Conservation (phyloP, 495 filamentous ascomycete genomes). For the Penicillium bialowiezense region DNA sequence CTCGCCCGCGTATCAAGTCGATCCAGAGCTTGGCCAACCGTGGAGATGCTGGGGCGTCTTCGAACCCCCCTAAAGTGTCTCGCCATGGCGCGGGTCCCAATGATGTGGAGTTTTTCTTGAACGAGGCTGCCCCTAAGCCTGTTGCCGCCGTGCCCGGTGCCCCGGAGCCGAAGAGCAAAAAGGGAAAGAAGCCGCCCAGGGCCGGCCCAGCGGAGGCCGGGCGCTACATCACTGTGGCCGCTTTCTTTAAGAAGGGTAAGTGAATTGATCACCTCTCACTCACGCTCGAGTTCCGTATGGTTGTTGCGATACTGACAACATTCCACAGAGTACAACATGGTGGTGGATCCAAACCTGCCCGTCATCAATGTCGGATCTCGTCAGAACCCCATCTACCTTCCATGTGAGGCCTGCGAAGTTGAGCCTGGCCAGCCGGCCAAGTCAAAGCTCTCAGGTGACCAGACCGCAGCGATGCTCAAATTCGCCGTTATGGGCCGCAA, state of each 20-base stretch:
- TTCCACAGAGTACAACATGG: constrained; percentile 42
- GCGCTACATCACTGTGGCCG: constrained; percentile 46
- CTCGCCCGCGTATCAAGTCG: constrained; percentile 35
- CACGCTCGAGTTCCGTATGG: background rate
- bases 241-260: constrained; percentile 51
- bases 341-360: constrained; percentile 43
- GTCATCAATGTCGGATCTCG: constrained; percentile 68
- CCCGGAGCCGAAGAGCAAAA: constrained; percentile 26
- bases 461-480: constrained; percentile 61
- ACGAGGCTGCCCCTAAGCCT: constrained; percentile 15
- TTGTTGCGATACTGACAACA: background rate
- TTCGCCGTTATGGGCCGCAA: constrained; percentile 60
- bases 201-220: constrained; percentile 33
- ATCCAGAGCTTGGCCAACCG: constrained; percentile 45
- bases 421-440: constrained; percentile 63
- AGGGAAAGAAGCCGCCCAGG: constrained; percentile 30
- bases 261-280: background rate
- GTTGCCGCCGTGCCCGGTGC: background rate
- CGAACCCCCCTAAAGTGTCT: constrained; percentile 31
- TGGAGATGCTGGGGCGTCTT: constrained; percentile 30
- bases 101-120: constrained; percentile 47
- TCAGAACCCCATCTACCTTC: constrained; percentile 59
- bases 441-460: constrained; percentile 50
- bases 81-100: constrained; percentile 38
- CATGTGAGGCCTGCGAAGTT: constrained; percentile 64